Percentiles rank a stretch among this genome's conserved stretches.
phyloP scores from a whole-genome alignment of 2,329 filamentous ascomycete genomes.

The Fusarium devonianum region DNA sequence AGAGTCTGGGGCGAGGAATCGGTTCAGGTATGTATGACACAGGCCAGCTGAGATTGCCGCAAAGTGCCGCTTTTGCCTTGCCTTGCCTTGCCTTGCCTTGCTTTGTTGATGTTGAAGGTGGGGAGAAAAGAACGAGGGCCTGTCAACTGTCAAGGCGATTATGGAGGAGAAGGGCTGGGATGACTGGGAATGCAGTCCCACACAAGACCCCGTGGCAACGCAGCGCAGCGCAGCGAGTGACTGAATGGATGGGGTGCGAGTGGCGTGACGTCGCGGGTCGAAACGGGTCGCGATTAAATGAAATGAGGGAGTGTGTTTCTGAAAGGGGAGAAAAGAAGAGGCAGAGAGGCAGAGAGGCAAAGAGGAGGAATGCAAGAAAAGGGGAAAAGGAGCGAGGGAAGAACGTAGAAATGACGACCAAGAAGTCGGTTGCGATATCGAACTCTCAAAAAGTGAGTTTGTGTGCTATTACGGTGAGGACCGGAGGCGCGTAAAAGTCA shows the following conservation, averaged over 20 bases:
- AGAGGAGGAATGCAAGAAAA: slow-evolving; percentile 2
- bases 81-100: too few species aligned
- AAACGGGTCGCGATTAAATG: slow-evolving; percentile 9
- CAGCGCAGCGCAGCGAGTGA: slow-evolving; percentile 22
- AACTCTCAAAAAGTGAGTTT: slow-evolving; percentile 11
- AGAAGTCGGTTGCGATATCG: slow-evolving; percentile 6
- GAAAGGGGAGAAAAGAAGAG: neutral
- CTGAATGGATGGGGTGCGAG: slow-evolving; percentile 5
- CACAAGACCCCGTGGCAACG: slow-evolving; percentile 15
- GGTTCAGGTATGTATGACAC: slow-evolving; percentile 27
- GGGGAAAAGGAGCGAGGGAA: neutral
- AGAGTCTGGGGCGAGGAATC: slow-evolving; percentile 18
- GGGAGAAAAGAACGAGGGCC: slow-evolving; percentile 28
- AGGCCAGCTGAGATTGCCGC: slow-evolving; percentile 36
- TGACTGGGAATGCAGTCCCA: slow-evolving; percentile 32
- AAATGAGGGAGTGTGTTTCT: neutral
- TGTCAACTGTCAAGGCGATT: slow-evolving; percentile 29
- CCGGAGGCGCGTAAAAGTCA: too few species aligned
- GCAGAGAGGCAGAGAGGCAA: slow-evolving; percentile 1
- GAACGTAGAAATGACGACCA: slow-evolving; percentile 7
- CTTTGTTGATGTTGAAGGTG: slow-evolving; percentile 29
- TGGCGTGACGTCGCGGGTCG: slow-evolving; percentile 29
- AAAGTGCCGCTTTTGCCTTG: slow-evolving; percentile 26
- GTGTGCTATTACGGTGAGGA: neutral
- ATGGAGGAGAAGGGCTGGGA: slow-evolving; percentile 21